phyloP scores from a whole-genome alignment of 2,329 filamentous ascomycete species.

The Scedosporium apiospermum region DNA sequence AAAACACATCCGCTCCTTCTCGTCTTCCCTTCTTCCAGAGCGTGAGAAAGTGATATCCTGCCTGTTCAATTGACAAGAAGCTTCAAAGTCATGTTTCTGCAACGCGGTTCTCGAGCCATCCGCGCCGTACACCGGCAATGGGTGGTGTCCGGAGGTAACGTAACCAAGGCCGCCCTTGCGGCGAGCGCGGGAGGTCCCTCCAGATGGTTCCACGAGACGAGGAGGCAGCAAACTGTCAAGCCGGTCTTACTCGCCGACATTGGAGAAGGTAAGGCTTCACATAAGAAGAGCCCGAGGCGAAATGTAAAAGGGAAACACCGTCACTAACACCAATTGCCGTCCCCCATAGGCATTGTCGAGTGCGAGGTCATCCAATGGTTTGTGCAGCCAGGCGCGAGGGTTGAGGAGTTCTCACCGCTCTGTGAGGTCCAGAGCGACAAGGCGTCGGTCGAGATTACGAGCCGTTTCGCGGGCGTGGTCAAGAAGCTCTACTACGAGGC shows the following conservation, averaged over 20 bases:
- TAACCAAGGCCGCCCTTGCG: slow-evolving; percentile 33
- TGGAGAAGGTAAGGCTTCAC: slow-evolving; percentile 56
- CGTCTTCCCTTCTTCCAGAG: neutral
- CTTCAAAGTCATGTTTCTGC: slow-evolving; percentile 40
- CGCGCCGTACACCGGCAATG: slow-evolving; percentile 14
- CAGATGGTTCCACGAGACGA: slow-evolving; percentile 42
- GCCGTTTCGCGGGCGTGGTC: slow-evolving; percentile 87
- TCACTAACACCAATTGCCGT: slow-evolving; percentile 9
- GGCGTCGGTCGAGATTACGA: slow-evolving; percentile 84
- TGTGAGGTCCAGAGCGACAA: slow-evolving; percentile 99
- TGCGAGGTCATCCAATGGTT: slow-evolving; percentile 99
- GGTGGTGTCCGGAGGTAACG: slow-evolving; percentile 22
- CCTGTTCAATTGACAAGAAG: neutral
- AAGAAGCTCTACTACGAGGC: slow-evolving; percentile 94
- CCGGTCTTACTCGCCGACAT: slow-evolving; percentile 79
- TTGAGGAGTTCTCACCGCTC: slow-evolving; percentile 95
- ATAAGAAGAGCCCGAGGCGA: neutral
- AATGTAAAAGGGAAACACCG: too few species aligned
- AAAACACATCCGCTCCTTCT: neutral
- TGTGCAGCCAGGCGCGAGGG: slow-evolving; percentile 85
- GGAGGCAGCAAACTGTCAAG: slow-evolving; percentile 51
- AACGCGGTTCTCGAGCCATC: slow-evolving; percentile 38
- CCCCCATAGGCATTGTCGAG: slow-evolving; percentile 76
- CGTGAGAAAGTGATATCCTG: neutral
- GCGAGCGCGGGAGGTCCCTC: slow-evolving; percentile 24